Conservation (phyloP, 495 filamentous ascomycete genomes). For the Aspergillus wentii region DNA sequence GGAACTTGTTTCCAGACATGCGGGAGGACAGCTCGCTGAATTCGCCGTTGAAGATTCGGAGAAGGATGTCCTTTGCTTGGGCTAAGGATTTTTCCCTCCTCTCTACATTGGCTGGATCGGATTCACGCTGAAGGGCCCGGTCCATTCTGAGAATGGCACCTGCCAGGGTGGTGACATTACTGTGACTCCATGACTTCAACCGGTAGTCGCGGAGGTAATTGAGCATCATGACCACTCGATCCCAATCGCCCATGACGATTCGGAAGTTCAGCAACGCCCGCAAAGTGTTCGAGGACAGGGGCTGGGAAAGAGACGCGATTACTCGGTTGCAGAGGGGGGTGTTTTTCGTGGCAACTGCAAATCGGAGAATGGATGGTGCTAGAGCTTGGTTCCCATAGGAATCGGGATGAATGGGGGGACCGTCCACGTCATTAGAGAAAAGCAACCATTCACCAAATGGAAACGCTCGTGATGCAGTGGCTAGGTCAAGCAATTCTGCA, state of each 20-base stretch:
- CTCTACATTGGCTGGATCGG: constrained; percentile 1
- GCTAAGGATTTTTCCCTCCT: constrained; percentile 9
- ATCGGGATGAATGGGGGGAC: constrained; percentile 43
- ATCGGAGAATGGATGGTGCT: constrained; percentile 53
- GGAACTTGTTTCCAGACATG: constrained; percentile 12
- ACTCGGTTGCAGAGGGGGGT: constrained; percentile 38
- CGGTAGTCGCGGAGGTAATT: constrained; percentile 34
- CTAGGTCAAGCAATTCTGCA: constrained; percentile 48
- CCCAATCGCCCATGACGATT: constrained; percentile 43
- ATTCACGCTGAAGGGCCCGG: constrained; percentile 9
- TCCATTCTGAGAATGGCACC: constrained; percentile 38
- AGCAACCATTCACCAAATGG: constrained; percentile 54
- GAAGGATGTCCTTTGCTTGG: constrained; percentile 27
- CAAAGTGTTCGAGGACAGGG: constrained; percentile 39
- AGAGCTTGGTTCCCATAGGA: constrained; percentile 45
- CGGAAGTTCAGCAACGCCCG: constrained; percentile 47
- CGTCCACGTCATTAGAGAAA: constrained; percentile 50
- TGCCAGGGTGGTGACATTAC: constrained; percentile 38
- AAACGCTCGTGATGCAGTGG: constrained; percentile 38
- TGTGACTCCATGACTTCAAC: constrained; percentile 43
- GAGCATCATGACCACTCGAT: constrained; percentile 38
- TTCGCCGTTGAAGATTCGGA: constrained; percentile 28
- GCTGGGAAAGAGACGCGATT: constrained; percentile 27
- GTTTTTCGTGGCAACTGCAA: constrained; percentile 50
- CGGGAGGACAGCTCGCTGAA: constrained; percentile 19